Conservation (phyloP, 2,329 filamentous ascomycete genomes). For the Sporothrix humicola region DNA sequence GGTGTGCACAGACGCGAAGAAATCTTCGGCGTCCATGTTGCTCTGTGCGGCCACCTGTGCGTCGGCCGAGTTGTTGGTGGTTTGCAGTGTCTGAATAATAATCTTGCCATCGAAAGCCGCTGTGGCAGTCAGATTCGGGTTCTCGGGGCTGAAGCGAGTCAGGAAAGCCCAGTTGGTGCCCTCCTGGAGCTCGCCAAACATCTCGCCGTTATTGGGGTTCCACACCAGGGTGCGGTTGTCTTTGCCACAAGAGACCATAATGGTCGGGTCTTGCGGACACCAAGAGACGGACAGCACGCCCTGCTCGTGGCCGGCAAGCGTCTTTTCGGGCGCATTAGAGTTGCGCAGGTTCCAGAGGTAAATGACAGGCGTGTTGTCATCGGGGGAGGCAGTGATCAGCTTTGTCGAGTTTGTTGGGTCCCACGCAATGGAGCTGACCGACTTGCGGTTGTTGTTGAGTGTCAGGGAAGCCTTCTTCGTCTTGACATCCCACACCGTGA, state of each 20-base stretch:
- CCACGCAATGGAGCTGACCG: constrained; percentile 95
- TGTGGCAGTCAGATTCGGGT: constrained; percentile 89
- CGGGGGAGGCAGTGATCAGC: constrained; percentile 87
- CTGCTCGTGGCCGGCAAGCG: constrained; percentile 88
- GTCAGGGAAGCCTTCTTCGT: constrained; percentile 97
- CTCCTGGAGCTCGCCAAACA: constrained; percentile 90
- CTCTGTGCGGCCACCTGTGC: constrained; percentile 70
- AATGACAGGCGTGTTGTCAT: constrained; percentile 86
- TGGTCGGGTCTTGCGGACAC: constrained; percentile 88
- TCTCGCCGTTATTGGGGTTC: constrained; percentile 91
- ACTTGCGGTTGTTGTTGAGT: constrained; percentile 91
- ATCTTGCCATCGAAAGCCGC: constrained; percentile 98
- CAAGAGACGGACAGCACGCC: constrained; percentile 93
- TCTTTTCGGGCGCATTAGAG: constrained; percentile 90
- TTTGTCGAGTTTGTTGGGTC: constrained; percentile 95
- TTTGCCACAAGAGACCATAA: constrained; percentile 92
- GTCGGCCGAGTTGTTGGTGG: constrained; percentile 76
- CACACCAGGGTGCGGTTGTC: constrained; percentile 95
- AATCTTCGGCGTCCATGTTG: constrained; percentile 87
- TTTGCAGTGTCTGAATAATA: constrained; percentile 89
- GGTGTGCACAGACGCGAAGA: constrained; percentile 91
- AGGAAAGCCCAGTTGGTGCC: constrained; percentile 99
- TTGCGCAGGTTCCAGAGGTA: constrained; percentile 95
- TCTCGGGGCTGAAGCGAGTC: constrained; percentile 90
- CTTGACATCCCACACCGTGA: constrained; percentile 98